Conservation (phyloP, 2,329 filamentous ascomycete species). For the Talaromyces sp. region DNA sequence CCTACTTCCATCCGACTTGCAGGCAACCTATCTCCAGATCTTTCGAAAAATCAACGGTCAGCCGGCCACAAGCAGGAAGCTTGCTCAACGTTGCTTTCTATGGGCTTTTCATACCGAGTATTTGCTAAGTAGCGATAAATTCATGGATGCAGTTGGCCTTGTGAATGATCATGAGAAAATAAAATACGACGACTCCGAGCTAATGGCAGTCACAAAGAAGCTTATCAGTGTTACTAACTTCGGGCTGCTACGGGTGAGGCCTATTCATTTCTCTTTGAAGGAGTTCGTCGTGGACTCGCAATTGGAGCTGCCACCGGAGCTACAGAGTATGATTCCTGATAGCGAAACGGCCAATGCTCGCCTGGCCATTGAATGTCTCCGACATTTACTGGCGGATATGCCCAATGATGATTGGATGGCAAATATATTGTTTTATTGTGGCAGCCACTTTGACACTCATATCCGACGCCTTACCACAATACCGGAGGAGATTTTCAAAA, state of each 20-base stretch:
- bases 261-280: conserved; percentile 17
- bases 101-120: conserved; percentile 12
- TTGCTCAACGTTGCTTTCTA: conserved; percentile 18
- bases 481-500: not conserved
- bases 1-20: conserved; percentile 14
- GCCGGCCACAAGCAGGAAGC: conserved; percentile 1
- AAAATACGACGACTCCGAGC: not conserved
- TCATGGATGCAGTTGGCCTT: not conserved
- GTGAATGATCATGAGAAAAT: not conserved
- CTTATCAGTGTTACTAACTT: not conserved
- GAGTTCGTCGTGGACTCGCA: not conserved
- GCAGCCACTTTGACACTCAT: conserved; percentile 10
- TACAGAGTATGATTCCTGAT: conserved; percentile 7
- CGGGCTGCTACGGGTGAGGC: not conserved
- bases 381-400: not conserved
- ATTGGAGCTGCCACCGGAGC: conserved; percentile 5
- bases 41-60: conserved; percentile 13
- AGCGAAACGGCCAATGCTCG: conserved; percentile 11
- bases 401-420: not conserved
- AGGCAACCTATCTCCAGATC: conserved; percentile 13
- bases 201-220: conserved; percentile 3
- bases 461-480: conserved; percentile 11
- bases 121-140: not conserved
- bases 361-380: conserved; percentile 15
- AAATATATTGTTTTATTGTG: conserved; percentile 10